Evolutionary conservation across 768 basidiomycete species (phyloP), one percentile per base, ranked within the genome.

Genomic region (Naganishia friedmannii): DNA sequence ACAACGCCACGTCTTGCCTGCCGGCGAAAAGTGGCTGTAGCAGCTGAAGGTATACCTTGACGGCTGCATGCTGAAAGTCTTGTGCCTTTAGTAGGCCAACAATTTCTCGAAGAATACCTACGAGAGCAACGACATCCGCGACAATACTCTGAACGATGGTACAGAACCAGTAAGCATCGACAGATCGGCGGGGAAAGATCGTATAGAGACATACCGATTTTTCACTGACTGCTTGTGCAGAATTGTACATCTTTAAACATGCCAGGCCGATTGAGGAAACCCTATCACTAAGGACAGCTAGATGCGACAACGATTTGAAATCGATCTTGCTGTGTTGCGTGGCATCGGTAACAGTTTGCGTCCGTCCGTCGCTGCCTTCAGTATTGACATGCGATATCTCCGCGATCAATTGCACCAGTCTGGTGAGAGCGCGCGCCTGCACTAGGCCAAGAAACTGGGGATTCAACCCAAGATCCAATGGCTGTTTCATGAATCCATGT

Each of bases 1-100:
- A 42, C n/a, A 63, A 23, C 17, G 60, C 21, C 10, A 45, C 23
- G 26, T 63, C 60, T 1, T 45, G 23, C n/a, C 23, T 26, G 26
- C 15, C 39, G 23, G 39, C 39, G 13, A 42, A 45, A 9, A 63
- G n/a, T 46, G 60, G 28, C 15, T 63, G 23, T 8, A 63, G 39
- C 26, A 63, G 42, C 37, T 63, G 60, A 13, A 63, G 28, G 60
- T 63, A 63, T 28, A 63, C 26, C 39, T 63, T 63, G 39, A 63
- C 60, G 7, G 60, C 60, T 37, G 60, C 60, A 19, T 63, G 60
- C 23, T 45, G 37, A 21, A 63, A 63, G 29, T 63, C 42, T 45
- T 63, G 60, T 10, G 28, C 60, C 7, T 28, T 42, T 12, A 63
- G 39, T 12, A 63, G 60, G 42, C 12, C 26, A 17, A 42, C n/a